phyloP scores from a whole-genome alignment of 768 basidiomycete genomes.

The Suillus hirtellus region DNA sequence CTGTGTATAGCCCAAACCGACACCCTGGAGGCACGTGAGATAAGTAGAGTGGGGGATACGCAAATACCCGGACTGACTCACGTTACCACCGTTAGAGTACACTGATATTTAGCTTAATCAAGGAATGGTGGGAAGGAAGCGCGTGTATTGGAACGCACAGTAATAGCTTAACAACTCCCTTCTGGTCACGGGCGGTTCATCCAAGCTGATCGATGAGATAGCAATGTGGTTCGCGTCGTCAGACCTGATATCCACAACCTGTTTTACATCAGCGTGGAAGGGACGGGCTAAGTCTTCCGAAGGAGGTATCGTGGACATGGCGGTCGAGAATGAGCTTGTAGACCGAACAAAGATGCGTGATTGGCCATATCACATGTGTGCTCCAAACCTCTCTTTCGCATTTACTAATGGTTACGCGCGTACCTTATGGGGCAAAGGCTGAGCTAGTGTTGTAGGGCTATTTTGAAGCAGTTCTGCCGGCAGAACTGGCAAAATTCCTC shows the following conservation, averaged over 20 bases:
- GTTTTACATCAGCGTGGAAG: slow-evolving; percentile 15
- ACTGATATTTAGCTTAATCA: slow-evolving; percentile 40
- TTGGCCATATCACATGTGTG: not conserved
- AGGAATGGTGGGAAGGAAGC: not conserved
- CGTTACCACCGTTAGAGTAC: slow-evolving; percentile 82
- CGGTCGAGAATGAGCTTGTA: not conserved
- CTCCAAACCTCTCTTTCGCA: too few species aligned
- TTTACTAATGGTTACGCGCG: not conserved
- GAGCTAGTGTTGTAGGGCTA: too few species aligned
- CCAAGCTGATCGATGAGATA: slow-evolving; percentile 41
- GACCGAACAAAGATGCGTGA: not conserved
- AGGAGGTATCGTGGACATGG: slow-evolving; percentile 19
- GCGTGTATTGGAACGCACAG: slow-evolving; percentile 40
- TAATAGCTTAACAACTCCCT: slow-evolving; percentile 83
- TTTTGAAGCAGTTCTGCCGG: too few species aligned
- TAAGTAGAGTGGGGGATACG: slow-evolving; percentile 1
- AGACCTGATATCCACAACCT: slow-evolving; percentile 13
- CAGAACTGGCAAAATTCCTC: too few species aligned
- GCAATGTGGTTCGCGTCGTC: slow-evolving; percentile 26
- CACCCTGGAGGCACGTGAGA: slow-evolving; percentile 45
- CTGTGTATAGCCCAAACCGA: slow-evolving; percentile 68
- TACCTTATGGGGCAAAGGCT: not conserved
- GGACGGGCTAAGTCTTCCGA: slow-evolving; percentile 6
- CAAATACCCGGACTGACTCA: slow-evolving; percentile 26
- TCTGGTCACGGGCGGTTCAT: slow-evolving; percentile 71